Evolutionary conservation across 2,329 filamentous ascomycete species (phyloP).

Genomic region (Aspergillus sp.): DNA sequence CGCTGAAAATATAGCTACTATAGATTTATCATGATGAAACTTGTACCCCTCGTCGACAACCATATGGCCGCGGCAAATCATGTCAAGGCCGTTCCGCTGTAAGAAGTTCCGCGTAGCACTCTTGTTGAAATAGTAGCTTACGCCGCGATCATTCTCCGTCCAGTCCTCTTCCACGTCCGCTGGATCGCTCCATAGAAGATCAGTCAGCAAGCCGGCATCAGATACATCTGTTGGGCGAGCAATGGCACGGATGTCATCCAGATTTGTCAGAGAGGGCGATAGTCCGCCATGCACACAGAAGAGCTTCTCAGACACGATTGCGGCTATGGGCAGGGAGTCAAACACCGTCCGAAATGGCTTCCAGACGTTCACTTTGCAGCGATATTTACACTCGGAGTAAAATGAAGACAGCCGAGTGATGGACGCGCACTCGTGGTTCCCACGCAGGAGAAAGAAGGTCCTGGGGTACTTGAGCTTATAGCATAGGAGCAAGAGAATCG

Average conservation of each 20-base stretch:
- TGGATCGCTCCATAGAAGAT: constrained; percentile 97
- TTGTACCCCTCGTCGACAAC: constrained; percentile 99
- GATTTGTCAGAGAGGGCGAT: constrained; percentile 96
- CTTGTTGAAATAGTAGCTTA: constrained; percentile 97
- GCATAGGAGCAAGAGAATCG: constrained; percentile 91
- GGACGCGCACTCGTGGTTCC: constrained; percentile 98
- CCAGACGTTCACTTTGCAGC: constrained; percentile 99
- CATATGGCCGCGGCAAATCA: constrained; percentile 98
- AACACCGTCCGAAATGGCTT: constrained; percentile 99
- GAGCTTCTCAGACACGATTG: constrained; percentile 99
- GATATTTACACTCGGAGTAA: constrained; percentile 98
- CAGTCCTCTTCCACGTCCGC: constrained; percentile 99
- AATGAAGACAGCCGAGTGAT: constrained; percentile 99
- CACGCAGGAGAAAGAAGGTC: constrained; percentile 98
- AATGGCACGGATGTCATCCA: constrained; percentile 98
- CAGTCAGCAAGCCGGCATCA: constrained; percentile 95
- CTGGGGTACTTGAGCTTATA: constrained; percentile 99
- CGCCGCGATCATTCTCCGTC: constrained; percentile 98
- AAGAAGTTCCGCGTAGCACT: constrained; percentile 96
- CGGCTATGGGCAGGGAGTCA: constrained; percentile 97
- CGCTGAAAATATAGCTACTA: constrained; percentile 96
- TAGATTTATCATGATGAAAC: constrained; percentile 97
- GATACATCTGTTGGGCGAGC: constrained; percentile 99
- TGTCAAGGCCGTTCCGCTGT: constrained; percentile 99
- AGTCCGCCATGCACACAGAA: constrained; percentile 99